Evolutionary conservation across 495 filamentous ascomycete genomes (phyloP).

Genomic region (Haplographium delicatum): DNA sequence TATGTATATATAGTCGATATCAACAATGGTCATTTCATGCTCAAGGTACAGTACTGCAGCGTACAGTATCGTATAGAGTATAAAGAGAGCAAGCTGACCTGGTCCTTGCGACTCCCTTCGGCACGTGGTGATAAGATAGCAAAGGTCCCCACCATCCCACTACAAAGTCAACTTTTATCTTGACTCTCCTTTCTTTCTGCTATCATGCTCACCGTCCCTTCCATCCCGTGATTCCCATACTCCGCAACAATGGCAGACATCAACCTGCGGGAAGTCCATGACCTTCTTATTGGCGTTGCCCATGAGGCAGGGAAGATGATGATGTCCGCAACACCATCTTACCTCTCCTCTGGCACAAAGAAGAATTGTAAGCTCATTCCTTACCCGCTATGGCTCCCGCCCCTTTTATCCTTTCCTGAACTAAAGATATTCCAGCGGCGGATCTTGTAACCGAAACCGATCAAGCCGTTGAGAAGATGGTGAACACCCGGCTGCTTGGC

Average conservation of each 20-base stretch:
- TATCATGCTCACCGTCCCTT: too few relatives aligned
- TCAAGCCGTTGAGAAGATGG: constrained; percentile 71
- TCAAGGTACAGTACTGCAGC: too few relatives aligned
- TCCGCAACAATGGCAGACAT: constrained; percentile 38
- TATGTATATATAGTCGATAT: too few relatives aligned
- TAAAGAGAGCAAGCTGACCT: background rate
- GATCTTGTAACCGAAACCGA: constrained; percentile 89
- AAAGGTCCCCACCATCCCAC: background rate
- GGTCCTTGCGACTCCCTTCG: background rate
- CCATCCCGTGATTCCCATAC: background rate
- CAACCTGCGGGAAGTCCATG: constrained; percentile 76
- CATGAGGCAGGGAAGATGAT: constrained; percentile 79
- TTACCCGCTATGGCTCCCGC: too few relatives aligned
- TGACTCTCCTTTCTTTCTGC: background rate
- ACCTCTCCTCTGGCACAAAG: constrained; percentile 62
- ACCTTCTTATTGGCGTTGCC: constrained; percentile 70
- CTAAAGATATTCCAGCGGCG: constrained; percentile 45
- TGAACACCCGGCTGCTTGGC: constrained; percentile 55
- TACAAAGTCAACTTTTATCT: background rate
- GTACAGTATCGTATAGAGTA: too few relatives aligned
- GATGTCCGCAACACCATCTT: constrained; percentile 62
- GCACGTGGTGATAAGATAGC: constrained; percentile 18
- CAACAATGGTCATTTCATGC: too few relatives aligned
- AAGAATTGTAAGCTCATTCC: constrained; percentile 64
- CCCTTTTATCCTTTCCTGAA: constrained; percentile 20